Conservation (phyloP, 176 grass and related monocot genomes). For the Phoenix dactylifera region DNA sequence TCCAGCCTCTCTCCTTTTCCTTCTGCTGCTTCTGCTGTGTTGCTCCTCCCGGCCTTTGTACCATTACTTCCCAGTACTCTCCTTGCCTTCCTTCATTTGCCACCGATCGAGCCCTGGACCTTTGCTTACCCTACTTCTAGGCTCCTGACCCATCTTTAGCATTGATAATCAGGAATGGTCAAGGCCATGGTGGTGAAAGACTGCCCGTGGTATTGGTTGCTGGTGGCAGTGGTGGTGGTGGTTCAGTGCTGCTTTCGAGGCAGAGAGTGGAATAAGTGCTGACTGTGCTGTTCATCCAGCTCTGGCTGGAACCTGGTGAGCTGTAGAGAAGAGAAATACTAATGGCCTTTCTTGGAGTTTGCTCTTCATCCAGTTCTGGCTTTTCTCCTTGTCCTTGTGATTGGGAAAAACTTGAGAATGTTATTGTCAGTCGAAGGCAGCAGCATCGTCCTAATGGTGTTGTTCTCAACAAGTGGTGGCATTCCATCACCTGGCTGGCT, state of each 20-base stretch:
- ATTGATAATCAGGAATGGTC: neutral
- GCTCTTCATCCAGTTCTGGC: slow-evolving; percentile 22
- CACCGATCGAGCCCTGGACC: slow-evolving; percentile 2
- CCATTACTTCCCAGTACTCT: slow-evolving; percentile 18
- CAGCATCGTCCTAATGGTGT: slow-evolving; percentile 25
- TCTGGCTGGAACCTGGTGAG: slow-evolving; percentile 8
- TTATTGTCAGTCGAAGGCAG: neutral
- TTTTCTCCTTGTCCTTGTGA: slow-evolving; percentile 71
- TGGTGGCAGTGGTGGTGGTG: slow-evolving; percentile 10
- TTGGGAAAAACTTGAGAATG: slow-evolving; percentile 40
- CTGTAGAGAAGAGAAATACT: slow-evolving; percentile 37
- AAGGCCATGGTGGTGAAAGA: slow-evolving; percentile 8
- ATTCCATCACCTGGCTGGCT: slow-evolving; percentile 6
- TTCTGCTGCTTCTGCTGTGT: slow-evolving; percentile 20
- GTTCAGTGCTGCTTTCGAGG: slow-evolving; percentile 14
- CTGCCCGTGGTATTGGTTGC: slow-evolving; percentile 17
- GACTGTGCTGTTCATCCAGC: neutral
- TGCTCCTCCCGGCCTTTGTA: neutral
- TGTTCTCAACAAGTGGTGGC: slow-evolving; percentile 40
- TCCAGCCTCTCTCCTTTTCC: slow-evolving; percentile 70
- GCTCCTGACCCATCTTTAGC: slow-evolving; percentile 11
- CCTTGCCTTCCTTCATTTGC: slow-evolving; percentile 25
- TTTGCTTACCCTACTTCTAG: slow-evolving; percentile 27
- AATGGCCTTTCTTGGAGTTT: slow-evolving; percentile 22
- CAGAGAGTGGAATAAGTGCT: slow-evolving; percentile 39